Evolutionary conservation across 441 rosid genomes (phyloP), one percentile per base, ranked within the genome.

Genomic region (Eruca vesicaria): DNA sequence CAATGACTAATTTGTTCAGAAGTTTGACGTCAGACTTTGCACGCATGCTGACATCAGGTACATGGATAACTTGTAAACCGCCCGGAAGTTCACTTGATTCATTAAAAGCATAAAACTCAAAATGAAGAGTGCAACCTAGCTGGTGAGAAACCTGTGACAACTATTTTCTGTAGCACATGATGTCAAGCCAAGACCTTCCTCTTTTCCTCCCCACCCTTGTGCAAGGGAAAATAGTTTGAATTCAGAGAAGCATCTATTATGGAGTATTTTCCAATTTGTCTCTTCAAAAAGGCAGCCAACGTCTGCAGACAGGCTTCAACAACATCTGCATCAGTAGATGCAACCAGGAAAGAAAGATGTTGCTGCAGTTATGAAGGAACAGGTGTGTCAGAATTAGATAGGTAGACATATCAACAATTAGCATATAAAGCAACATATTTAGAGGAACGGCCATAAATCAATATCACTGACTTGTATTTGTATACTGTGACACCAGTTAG

Each of bases 191-290:
- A 96, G 97, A 65, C 99, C 99, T 89, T 91, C 98, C 79, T 96
- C 99, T 82, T 96, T 93, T 61, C 97, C 96, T 6, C 99, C 99
- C 99, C 98, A 96, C 72, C 99, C 99, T 86, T 93, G 99, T n/a
- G 98, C 97, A 81, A 96, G 91, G 65, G 98, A 84, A 86, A 91
- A 93, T 52, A 96, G 81, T 84, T 87, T 1, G 96, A 85, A 82
- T 76, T 93, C 79, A 96, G 74, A 75, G 96, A 88, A 68, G 89
- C 74, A 73, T 96, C 98, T 82, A 91, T 84, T 58, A 93, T 92
- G 56, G 94, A 86, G 82, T 89, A 85, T 73, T 90, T 93, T 71
- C 97, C 99, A 65, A 84, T 75, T 56, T 90, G 87, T 81, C 91
- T 96, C 83, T 88, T 96, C 72, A 96, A 79, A 84, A 93, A 90